Percentiles rank a stretch among this genome's conserved stretches.
phyloP scores from a whole-genome alignment of 208 protist species.

The Trypanosoma brucei region DNA sequence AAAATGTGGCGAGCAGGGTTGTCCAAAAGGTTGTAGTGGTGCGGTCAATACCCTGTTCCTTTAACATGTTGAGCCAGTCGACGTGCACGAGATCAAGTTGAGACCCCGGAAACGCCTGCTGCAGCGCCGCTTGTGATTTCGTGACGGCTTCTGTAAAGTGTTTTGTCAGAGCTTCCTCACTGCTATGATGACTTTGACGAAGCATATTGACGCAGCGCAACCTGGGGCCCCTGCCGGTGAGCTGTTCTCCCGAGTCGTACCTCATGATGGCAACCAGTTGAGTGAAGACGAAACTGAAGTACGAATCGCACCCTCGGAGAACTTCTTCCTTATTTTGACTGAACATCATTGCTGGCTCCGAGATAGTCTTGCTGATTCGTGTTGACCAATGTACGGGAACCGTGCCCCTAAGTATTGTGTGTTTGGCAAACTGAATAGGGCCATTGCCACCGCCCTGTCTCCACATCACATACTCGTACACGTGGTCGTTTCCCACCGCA shows the following conservation, averaged over 20 bases:
- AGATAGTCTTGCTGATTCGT: conserved; percentile 55
- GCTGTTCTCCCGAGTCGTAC: conserved; percentile 38
- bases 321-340: conserved; percentile 62
- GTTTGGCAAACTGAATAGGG: conserved; percentile 53
- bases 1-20: conserved; percentile 50
- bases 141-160: conserved; percentile 70
- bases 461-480: conserved; percentile 86
- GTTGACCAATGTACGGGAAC: conserved; percentile 85
- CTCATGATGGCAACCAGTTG: conserved; percentile 48
- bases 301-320: conserved; percentile 42
- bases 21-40: conserved; percentile 69
- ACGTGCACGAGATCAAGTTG: conserved; percentile 73
- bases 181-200: conserved; percentile 55
- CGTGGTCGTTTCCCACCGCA: conserved; percentile 83
- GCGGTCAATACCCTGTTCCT: conserved; percentile 66
- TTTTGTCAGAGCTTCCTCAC: conserved; percentile 55
- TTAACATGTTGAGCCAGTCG: conserved; percentile 79
- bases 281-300: conserved; percentile 62
- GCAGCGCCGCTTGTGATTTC: conserved; percentile 30
- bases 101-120: conserved; percentile 28
- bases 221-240: conserved; percentile 23
- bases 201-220: conserved; percentile 83
- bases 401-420: conserved; percentile 75
- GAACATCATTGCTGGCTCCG: conserved; percentile 81
- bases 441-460: conserved; percentile 23